Evolutionary conservation across 257 asterid species (phyloP), one percentile per base, ranked within the genome.

Genomic region (Fraxinus quadrangulata): DNA sequence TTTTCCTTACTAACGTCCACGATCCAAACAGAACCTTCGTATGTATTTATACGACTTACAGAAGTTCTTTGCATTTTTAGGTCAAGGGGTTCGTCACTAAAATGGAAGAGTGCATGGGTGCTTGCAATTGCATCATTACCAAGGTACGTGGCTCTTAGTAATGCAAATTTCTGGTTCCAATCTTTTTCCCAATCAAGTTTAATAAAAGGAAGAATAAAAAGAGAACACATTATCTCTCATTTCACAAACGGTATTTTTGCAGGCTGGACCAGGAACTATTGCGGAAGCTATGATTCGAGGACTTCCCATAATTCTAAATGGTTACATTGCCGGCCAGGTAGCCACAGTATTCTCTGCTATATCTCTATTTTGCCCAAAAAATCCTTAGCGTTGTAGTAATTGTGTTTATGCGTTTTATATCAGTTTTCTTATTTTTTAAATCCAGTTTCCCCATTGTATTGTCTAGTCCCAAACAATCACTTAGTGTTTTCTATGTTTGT

Each of bases 181-280:
- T 1, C 34, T 19, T 61, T 19, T 72, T 49, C 54, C 67, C 5
- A 3, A 67, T 42, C 19, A 45, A 47, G 6, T 51, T 17, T 68
- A 23, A 63, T 5, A 3, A 47, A 54, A 19, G n/a, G 12, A 54
- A 54, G 6, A 54, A 19, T 6, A 54, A 54, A 75, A 19, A 56
- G 42, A 49, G 26, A 54, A 54, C 65, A 19, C 23, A 0, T 54
- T 7, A 54, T 6, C 26, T 19, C 26, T 23, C 65, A 54, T 54
- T 6, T 54, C 12, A 54, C 10, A 4, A 54, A 54, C 19, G 75
- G 59, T 70, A 71, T 70, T 77, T 37, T 23, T 82, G 68, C 86
- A 95, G 98, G 99, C 99, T 79, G 99, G 99, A 37, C 99, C 99
- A 0, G 99, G 99, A 75, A 95, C 99, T 79, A 95, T 95, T 37